Evolutionary conservation across 768 basidiomycete genomes (phyloP).

Genomic region (Tubosaeta sp.): DNA sequence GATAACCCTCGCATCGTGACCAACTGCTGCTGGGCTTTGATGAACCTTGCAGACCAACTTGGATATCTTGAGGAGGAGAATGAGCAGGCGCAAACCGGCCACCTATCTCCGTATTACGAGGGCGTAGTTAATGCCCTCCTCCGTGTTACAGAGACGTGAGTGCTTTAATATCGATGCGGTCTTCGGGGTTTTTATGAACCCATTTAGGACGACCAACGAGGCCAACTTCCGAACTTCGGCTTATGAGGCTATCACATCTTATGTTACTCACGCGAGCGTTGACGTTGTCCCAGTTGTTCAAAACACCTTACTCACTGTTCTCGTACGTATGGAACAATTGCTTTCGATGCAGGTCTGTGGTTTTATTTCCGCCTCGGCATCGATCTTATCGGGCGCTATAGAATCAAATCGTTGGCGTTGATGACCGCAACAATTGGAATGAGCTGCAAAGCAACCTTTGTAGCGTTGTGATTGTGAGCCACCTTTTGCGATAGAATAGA

Average conservation of each 20-base stretch:
- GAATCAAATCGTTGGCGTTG: slow-evolving; percentile 91
- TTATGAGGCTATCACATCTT: slow-evolving; percentile 91
- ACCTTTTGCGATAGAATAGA: not conserved
- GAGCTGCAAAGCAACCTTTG: slow-evolving; percentile 96
- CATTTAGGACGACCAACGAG: slow-evolving; percentile 71
- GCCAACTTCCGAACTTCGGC: slow-evolving; percentile 92
- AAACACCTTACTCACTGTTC: slow-evolving; percentile 73
- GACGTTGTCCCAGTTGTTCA: slow-evolving; percentile 81
- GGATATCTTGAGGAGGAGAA: slow-evolving; percentile 65
- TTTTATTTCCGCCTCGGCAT: not conserved
- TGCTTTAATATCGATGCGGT: slow-evolving; percentile 5
- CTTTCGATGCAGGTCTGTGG: slow-evolving; percentile 69
- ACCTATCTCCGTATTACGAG: slow-evolving; percentile 87
- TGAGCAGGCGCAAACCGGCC: slow-evolving; percentile 48
- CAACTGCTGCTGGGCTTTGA: slow-evolving; percentile 95
- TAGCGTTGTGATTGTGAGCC: slow-evolving; percentile 77
- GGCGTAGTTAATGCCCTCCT: slow-evolving; percentile 82
- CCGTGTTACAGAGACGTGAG: slow-evolving; percentile 82
- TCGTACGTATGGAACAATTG: slow-evolving; percentile 89
- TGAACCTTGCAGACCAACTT: slow-evolving; percentile 92
- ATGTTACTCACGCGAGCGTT: slow-evolving; percentile 71
- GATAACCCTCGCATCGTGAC: slow-evolving; percentile 83
- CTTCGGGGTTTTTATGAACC: slow-evolving; percentile 9
- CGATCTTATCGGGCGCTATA: slow-evolving; percentile 27
- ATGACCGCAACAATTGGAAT: slow-evolving; percentile 99